phyloP scores from a whole-genome alignment of 306 rosid genomes.

The Chamaecrista fasciculata region DNA sequence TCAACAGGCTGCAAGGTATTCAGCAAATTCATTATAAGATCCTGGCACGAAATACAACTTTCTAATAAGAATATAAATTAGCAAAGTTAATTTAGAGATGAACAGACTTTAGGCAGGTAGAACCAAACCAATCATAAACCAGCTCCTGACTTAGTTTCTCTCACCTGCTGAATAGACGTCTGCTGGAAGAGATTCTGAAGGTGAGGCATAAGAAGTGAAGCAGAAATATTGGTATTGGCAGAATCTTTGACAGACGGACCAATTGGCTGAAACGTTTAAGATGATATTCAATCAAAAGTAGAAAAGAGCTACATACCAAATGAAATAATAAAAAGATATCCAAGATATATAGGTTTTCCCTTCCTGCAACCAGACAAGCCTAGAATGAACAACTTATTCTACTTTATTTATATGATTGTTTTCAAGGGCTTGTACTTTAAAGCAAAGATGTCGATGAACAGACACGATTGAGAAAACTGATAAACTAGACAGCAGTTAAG shows the following conservation, averaged over 20 bases:
- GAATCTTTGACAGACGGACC: constrained; percentile 58
- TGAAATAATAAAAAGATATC: constrained; percentile 13
- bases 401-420: background rate
- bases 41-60: constrained; percentile 54
- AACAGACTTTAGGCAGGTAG: constrained; percentile 20
- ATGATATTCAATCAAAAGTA: constrained; percentile 21
- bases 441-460: background rate
- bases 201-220: constrained; percentile 74
- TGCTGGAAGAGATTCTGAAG: constrained; percentile 93
- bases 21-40: constrained; percentile 71
- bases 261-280: constrained; percentile 51
- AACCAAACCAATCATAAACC: constrained; percentile 13
- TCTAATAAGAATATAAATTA: constrained; percentile 27
- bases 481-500: constrained; percentile 11
- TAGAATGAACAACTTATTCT: background rate
- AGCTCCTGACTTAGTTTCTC: constrained; percentile 28
- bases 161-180: constrained; percentile 91
- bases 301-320: constrained; percentile 19
- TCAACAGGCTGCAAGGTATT: constrained; percentile 74
- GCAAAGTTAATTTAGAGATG: constrained; percentile 8
- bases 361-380: constrained; percentile 3
- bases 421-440: background rate
- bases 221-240: constrained; percentile 53
- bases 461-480: background rate
- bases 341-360: background rate